Base-by-base conservation (phyloP, 768 basidiomycete genomes). In the Tricholoma sp. region DNA sequence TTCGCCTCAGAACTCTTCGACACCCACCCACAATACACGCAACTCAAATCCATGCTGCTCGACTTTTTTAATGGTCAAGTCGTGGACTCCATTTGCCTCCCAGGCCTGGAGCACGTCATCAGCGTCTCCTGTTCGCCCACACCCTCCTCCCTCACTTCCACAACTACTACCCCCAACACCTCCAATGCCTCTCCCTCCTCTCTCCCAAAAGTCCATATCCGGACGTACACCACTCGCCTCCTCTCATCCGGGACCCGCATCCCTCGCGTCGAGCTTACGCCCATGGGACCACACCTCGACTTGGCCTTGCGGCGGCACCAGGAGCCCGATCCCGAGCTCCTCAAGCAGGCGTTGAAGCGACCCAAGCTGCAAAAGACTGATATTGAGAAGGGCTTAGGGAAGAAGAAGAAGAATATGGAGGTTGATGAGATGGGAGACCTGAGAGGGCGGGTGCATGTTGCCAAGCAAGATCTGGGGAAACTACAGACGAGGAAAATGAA, bases 381-480 rank as follows among this genome's bases (percentile, higher is more conserved):
- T 34, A 74, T 96, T 49, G 92, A 91, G 74, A 85, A 81, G 69
- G 93, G 94, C 0, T 67, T 93, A 9, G 93, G 91, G n/a, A 91
- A 91, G 80, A 91, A 90, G 80, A 83, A 80, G 72, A 95, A 94
- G 83, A 99, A 99, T 68, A 68, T 93, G 72, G 93, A 94, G 76
- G 91, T 94, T 65, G 96, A 99, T 76, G 93, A 91, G 72, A 97
- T 98, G 96, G 97, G 97, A 56, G 92, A 99, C 69, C 71, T 94
- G 72, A 82, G 96, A 65, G 97, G 95, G 45, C 80, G 85, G 57
- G 83, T 99, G 27, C 95, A 98, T 71, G 72, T 98, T 56, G 90
- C 76, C 57, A 91, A 84, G 71, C 96, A 99, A 76, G 92, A 98
- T 73, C 69, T 99, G 64, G 73, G 71, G 62, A 89, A 82, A 75